Base-by-base conservation (phyloP, 805 yeast species). In the Isabelozyma gotoi region DNA sequence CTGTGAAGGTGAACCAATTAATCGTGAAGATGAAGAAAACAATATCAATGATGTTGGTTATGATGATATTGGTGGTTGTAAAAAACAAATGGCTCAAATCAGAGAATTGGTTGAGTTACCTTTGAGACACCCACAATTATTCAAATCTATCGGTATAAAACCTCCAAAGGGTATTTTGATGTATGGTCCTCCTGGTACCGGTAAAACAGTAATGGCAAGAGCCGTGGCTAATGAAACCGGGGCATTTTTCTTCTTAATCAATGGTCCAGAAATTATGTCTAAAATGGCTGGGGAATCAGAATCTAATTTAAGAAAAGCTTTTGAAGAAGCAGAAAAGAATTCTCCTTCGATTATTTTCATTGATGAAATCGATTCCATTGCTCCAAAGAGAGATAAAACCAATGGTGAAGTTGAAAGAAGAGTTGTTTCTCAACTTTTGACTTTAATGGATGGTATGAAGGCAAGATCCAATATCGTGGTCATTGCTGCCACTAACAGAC, bases 221-320 rank as follows among this genome's bases (percentile, higher is more conserved):
- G 99, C 99, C n/a, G 99, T 94, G 41, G 99, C 99, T 38, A 94
- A 94, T 60, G 99, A 94, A 71, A 94, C 99, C 18, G 99, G 99
- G 62, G 99, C 99, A 1, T 94, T 94, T 67, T 94, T 94, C 81
- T 94, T 94, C 68, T 80, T 94, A 59, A 94, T 94, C 68, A 94
- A 94, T 65, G 99, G 99, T 69, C 99, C 99, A 7, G 99, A 94
- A 72, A 96, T 94, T 62, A 94, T 94, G 99, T 91, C 98, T 43
- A 94, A 94, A 74, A 94, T 94, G 99, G 99, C 99, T 41, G 99
- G 99, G 76, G 99, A 94, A 73, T 88, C 96, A 14, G 99, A 94
- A 74, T 87, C 96, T 29, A 94, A 94, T 62, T 77, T 94, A 67
- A 84, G 99, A 76, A 91, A 91, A 72, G 99, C 99, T 2, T 94